Percentiles rank a stretch among this genome's conserved stretches.
These are phyloP conservation scores for Umbelopsis sp. DNA, from an alignment of 371 early-diverging fungal genomes.

Conservation along the genomic window DNA sequence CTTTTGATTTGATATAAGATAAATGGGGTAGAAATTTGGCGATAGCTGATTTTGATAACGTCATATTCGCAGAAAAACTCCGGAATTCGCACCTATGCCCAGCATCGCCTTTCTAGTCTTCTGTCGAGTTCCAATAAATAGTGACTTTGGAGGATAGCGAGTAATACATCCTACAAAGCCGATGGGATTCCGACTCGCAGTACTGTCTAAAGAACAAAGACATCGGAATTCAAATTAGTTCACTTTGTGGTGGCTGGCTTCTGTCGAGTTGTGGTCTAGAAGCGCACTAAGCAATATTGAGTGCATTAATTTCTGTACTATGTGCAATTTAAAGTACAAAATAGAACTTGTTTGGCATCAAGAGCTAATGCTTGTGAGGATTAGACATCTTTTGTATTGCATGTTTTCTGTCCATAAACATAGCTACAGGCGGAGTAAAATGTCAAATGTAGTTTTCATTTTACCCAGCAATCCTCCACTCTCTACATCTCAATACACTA, in stretches of 20 bases:
- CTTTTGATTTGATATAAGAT: neutral
- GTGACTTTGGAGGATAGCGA: constrained; percentile 8
- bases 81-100: constrained; percentile 17
- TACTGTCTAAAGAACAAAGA: neutral
- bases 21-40: neutral
- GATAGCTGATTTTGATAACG: constrained; percentile 15
- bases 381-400: too few relatives aligned
- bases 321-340: too few relatives aligned
- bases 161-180: neutral
- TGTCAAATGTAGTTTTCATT: too few relatives aligned
- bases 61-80: constrained; percentile 17
- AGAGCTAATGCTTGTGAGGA: too few relatives aligned
- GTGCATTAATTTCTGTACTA: too few relatives aligned
- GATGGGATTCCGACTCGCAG: constrained; percentile 17
- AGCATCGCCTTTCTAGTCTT: constrained; percentile 11
- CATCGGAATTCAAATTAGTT: neutral
- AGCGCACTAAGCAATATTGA: too few relatives aligned
- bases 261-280: neutral
- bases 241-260: too few relatives aligned
- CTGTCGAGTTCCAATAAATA: constrained; percentile 13
- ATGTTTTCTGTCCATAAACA: too few relatives aligned
- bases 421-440: too few relatives aligned
- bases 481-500: too few relatives aligned
- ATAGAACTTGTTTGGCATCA: too few relatives aligned
- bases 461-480: too few relatives aligned